Evolutionary conservation across 306 rosid genomes (phyloP), one percentile per base, ranked within the genome.

Genomic region (Adenanthera pavonina): DNA sequence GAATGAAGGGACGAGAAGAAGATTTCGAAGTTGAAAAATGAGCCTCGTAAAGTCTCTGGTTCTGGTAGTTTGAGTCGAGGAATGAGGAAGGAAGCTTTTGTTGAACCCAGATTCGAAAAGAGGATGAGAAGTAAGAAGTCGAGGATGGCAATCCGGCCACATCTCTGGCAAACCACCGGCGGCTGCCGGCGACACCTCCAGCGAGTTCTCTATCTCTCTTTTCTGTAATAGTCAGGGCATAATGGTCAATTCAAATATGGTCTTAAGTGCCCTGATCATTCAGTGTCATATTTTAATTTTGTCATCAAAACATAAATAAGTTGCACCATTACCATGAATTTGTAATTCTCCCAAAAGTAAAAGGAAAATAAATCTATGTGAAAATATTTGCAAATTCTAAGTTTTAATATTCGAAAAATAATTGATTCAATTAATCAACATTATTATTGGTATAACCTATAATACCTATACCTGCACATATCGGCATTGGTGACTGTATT

Each of bases 11-110:
- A 48, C 15, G 53, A 83, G 67, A 85, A 65, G 79, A 92, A 85
- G 56, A 87, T 90, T 80, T 88, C 83, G 0, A 88, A 81, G 87
- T 40, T 91, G 71, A 92, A 85, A 81, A 78, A 92, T 78, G 97
- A 92, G 69, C 92, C 97, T 0, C 84, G 97, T 49, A 87, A 85
- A 49, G 88, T 53, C 72, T 81, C 85, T 78, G 89, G 52, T 86
- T 81, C 86, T 35, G 14, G 72, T 14, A 40, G 36, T 33, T 80
- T 79, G 54, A 85, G 75, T 13, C 73, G 77, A 59, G 35, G 79
- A 30, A 38, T 76, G 80, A 44, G 41, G 13, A 85, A 83, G 59
- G 89, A 86, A 73, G 85, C 19, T 25, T 67, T 77, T 49, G 84
- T 12, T 33, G 89, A 87, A 75, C 69, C 81, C 61, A 84, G 77